Evolutionary conservation across 1,284 basidiomycete species (phyloP), one percentile per base, ranked within the genome.

Genomic region (Vanrija sp.): DNA sequence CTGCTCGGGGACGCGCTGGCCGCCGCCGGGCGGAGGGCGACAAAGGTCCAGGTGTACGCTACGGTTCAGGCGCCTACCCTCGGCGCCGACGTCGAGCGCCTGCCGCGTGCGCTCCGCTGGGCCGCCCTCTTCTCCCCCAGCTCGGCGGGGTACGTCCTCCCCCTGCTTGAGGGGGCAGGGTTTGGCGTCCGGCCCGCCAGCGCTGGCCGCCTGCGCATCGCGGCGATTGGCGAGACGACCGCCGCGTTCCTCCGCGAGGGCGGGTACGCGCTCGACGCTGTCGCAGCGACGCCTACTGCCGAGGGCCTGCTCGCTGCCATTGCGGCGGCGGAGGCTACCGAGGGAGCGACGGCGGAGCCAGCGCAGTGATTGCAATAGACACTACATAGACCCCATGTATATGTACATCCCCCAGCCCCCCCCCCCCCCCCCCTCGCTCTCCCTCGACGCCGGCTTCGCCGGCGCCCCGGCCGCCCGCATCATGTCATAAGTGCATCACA

Each of bases 101-200:
- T 83, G 43, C 80, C 84, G 45, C 19, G 78, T 79, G 20, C 87
- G 88, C 0, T 89, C 90, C 62, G 56, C 83, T 73, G 72, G 72
- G 53, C 68, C 4, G 67, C 57, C 3, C 69, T 75, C 61, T 76
- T 75, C 62, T 68, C 71, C 7, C 74, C 74, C 20, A 67, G 64
- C 2, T 68, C 67, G 7, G 67, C 67, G 5, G 60, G 49, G 8
- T 60, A 60, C 6, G 70, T 68, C 4, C 47, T 73, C 2, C 59
- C 61, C 8, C 54, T 60, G 27, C 46, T 67, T 6, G 22, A 45
- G 6, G 3, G 0, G 14, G 27, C 23, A 0, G 36, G 37, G 6
- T 49, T 24, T 15, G 41, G 31, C 4, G 49, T 53, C 19, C 24
- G 43, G 3, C 22, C 39, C 9, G 43, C 16, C 19, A 42, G 48